Base-by-base conservation (phyloP, 768 basidiomycete genomes). In the Amanita jacksonii region DNA sequence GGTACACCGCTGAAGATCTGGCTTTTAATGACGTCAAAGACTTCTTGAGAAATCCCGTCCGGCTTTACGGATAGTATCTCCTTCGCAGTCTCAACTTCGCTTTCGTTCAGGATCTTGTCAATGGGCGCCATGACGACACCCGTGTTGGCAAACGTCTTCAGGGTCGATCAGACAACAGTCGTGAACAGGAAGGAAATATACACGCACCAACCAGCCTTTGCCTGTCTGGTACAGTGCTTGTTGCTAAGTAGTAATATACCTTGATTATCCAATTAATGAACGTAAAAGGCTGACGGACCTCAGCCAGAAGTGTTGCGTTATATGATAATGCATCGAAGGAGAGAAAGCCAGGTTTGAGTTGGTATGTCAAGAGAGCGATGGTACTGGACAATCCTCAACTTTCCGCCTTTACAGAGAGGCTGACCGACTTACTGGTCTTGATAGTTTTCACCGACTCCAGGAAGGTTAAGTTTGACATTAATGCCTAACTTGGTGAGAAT, bases 391-490 rank as follows among this genome's bases (percentile, higher is more conserved):
- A 18, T 16, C 19, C 15, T 34, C 27, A 34, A 10, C 18, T 35
- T 27, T 36, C 19, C 27, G 38, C 13, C n/a, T 10, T 13, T 19
- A 20, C 3, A 8, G 10, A 8, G 16, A n/a, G 10, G 19, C 13
- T 12, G 3, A 15, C 9, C 24, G 13, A 38, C 44, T 45, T 20
- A 57, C 62, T 59, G 56, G 47, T 61, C 66, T 24, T 65, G 54
- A 39, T 65, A 66, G 47, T 66, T 62, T 15, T 47, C 49, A 23
- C 79, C 79, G 35, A 81, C 78, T 38, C 76, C 79, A 5, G 76
- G 74, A 3, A 79, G 66, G 31, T 72, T 68, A 30, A 68, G 51
- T 20, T 63, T 58, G 8, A 74, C 65, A 10, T 59, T 41, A 24
- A 82, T 67, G 10, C 67, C 68, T 8, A 65, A 72, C 5, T 60